Percentiles rank a stretch among this genome's conserved stretches.
Evolutionary conservation across 305 asterid species (phyloP).

Genomic region (Solanum hybrid): DNA sequence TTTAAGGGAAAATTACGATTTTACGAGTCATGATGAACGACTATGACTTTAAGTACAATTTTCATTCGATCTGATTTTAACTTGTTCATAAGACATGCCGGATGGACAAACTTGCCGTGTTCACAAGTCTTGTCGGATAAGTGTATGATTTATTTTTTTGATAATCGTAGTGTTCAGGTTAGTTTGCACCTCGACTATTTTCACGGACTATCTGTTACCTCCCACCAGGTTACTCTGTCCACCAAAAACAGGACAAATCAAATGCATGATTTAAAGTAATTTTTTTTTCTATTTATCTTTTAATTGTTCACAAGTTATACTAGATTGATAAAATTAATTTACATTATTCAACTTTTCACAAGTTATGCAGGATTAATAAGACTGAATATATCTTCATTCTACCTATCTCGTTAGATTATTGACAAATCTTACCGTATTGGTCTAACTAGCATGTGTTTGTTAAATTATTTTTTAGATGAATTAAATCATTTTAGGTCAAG

Average conservation of each 20-base stretch:
- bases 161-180: neutral
- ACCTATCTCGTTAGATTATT: neutral
- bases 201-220: accelerated
- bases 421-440: neutral
- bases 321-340: neutral
- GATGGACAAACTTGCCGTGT: neutral
- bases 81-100: neutral
- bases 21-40: neutral
- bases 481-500: neutral
- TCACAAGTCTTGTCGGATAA: neutral
- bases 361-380: too few species aligned
- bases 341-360: neutral
- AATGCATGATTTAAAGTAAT: neutral
- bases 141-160: too few species aligned
- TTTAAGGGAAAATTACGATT: neutral
- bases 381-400: neutral
- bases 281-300: neutral
- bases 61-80: neutral
- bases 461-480: neutral
- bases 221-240: accelerated
- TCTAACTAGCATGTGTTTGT: neutral
- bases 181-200: neutral
- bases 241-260: accelerated
- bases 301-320: neutral
- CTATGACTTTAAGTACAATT: neutral